A percentile compares a stretch with the other conserved stretches of the same genome.
These are phyloP conservation scores for Lactarius vividus DNA, from an alignment of 768 basidiomycete species.

Conservation along the genomic window DNA sequence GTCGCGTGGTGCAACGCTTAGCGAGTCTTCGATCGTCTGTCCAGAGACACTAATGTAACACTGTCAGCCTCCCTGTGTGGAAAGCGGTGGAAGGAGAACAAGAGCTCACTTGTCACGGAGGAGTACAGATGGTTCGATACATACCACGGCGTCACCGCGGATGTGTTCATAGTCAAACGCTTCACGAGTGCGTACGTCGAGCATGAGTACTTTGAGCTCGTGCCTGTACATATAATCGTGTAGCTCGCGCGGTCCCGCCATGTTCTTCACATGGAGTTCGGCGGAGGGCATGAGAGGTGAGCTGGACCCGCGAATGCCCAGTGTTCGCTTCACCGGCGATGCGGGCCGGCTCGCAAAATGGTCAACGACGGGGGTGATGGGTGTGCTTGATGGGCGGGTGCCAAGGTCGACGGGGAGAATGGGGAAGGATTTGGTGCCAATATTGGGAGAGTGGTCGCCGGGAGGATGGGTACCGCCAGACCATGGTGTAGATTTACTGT, in stretches of 20 bases:
- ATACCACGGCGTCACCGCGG: slow-evolving; percentile 63
- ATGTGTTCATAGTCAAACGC: slow-evolving; percentile 79
- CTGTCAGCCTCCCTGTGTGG: background rate
- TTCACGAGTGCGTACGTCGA: slow-evolving; percentile 79
- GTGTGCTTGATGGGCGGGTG: slow-evolving; percentile 67
- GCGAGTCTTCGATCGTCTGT: slow-evolving; percentile 66
- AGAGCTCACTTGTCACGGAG: slow-evolving; percentile 59
- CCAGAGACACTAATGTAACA: slow-evolving; percentile 54
- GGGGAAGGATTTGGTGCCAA: slow-evolving; percentile 38
- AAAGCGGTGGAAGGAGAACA: background rate
- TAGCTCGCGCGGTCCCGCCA: slow-evolving; percentile 33
- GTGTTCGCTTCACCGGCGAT: slow-evolving; percentile 39
- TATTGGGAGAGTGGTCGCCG: slow-evolving; percentile 18
- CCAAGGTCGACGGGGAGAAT: slow-evolving; percentile 45
- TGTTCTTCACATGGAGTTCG: slow-evolving; percentile 31
- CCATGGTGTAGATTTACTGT: slow-evolving; percentile 15
- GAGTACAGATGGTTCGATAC: slow-evolving; percentile 81
- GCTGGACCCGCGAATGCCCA: slow-evolving; percentile 44
- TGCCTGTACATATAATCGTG: slow-evolving; percentile 45
- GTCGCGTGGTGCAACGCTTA: slow-evolving; percentile 63
- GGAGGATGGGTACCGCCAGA: slow-evolving; percentile 32
- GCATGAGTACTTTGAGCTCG: slow-evolving; percentile 66
- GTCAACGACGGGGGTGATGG: slow-evolving; percentile 56
- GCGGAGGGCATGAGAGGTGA: slow-evolving; percentile 37
- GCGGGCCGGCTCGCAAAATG: slow-evolving; percentile 60